Conservation (phyloP, 139 green algal genomes). For the Parachlorella kessleri region DNA sequence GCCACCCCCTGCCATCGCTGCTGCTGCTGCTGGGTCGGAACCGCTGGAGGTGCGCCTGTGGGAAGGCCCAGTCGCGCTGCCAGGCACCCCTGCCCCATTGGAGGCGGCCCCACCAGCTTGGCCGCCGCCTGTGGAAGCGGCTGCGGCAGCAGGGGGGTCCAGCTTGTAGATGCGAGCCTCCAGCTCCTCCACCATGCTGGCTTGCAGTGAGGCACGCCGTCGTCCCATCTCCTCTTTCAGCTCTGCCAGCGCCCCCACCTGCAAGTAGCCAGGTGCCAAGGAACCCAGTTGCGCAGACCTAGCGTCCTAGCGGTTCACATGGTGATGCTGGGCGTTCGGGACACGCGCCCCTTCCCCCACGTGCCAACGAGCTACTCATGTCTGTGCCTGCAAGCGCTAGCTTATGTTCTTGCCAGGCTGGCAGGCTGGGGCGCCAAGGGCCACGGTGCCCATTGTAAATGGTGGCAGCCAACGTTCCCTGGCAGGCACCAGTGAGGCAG, state of each 20-base stretch:
- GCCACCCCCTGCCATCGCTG: neutral
- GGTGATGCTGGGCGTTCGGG: too few species aligned
- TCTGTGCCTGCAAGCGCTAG: too few species aligned
- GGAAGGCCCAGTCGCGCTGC: neutral
- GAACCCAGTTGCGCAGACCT: neutral
- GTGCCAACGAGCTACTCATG: too few species aligned
- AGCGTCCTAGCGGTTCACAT: too few species aligned
- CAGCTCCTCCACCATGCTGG: conserved; percentile 55
- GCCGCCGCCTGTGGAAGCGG: neutral
- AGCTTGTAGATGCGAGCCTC: conserved; percentile 41
- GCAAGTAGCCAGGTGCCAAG: neutral
- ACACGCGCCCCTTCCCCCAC: too few species aligned
- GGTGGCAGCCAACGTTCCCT: too few species aligned
- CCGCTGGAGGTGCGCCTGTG: too few species aligned
- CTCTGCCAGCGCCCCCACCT: conserved; percentile 50
- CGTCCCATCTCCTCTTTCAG: conserved; percentile 54
- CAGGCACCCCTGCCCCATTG: neutral
- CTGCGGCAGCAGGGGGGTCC: neutral
- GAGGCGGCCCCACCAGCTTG: neutral
- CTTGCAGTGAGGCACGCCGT: conserved; percentile 44
- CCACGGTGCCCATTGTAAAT: too few species aligned
- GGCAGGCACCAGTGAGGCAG: too few species aligned
- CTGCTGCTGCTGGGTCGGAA: conserved; percentile 5
- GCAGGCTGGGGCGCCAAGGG: too few species aligned
- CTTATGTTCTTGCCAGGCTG: too few species aligned